These are phyloP conservation scores for Juncus inflexus DNA, from an alignment of 176 grass and related monocot genomes.

Conservation along the genomic window DNA sequence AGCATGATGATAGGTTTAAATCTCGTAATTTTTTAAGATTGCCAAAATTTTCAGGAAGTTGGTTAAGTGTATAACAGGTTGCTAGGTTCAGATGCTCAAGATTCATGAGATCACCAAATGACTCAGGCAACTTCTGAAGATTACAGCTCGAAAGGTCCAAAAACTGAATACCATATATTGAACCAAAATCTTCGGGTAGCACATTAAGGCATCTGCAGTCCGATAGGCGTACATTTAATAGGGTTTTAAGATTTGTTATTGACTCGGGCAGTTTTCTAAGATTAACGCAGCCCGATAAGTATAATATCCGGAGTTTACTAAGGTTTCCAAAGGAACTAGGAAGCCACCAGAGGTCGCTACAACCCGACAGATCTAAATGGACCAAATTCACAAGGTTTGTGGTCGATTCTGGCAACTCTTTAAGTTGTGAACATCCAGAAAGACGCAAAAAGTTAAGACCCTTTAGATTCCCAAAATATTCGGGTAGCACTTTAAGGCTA, in stretches of 20 bases:
- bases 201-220: not conserved
- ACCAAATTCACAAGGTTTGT: not conserved
- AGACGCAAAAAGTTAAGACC: not conserved
- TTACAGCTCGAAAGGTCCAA: conserved; percentile 17
- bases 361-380: conserved; percentile 3
- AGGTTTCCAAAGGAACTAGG: conserved; percentile 15
- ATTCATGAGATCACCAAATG: conserved; percentile 23
- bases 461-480: too few relatives aligned
- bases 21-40: conserved; percentile 9
- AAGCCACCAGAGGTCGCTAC: not conserved
- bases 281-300: conserved; percentile 35
- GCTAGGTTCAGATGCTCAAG: conserved; percentile 8
- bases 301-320: conserved; percentile 23
- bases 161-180: not conserved
- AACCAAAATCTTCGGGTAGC: not conserved
- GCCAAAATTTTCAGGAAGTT: not conserved
- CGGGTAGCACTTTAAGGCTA: not conserved
- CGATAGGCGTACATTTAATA: not conserved
- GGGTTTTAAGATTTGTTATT: conserved; percentile 1
- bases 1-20: not conserved
- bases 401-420: not conserved
- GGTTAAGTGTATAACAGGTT: not conserved
- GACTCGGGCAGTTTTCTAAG: conserved; percentile 38
- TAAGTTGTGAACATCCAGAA: conserved; percentile 1
- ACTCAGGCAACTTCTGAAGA: conserved; percentile 14